Evolutionary conservation across 345 rosid genomes (phyloP), one percentile per base, ranked within the genome.

Genomic region (Gossypium sturtianum): DNA sequence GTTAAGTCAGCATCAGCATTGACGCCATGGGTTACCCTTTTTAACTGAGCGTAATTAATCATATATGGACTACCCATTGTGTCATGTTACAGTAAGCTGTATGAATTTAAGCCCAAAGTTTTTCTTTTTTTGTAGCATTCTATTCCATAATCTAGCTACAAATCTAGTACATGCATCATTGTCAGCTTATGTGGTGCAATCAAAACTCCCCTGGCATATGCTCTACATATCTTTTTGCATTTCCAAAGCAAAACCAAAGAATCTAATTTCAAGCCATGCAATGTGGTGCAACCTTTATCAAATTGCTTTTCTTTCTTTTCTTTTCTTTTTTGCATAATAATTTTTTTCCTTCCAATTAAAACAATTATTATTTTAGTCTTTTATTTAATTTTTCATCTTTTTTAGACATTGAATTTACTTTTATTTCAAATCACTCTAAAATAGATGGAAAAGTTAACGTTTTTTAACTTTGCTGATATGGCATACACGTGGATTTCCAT

Each of bases 1-100:
- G 89, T 77, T 72, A 72, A 72, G 89, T 87, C 89, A 70, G 54
- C 80, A 80, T 77, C 83, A 74, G 80, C 75, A 80, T 80, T 80
- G 74, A 77, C 75, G 73, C 64, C 80, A 77, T 66, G 67, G 70
- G 70, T 70, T 69, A 64, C 74, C 60, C 66, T 77, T 27, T 62
- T 74, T 25, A 72, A 59, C 53, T 62, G 29, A 12, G 43, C 34
- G 22, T 63, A 22, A 63, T 34, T 63, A 17, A 27, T 71, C 13
- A 47, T 44, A 22, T 47, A 8, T 47, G 15, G 41, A 34, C 41
- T 34, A 34, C 41, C 41, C 41, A 34, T 34, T 34, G 41, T 34
- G 41, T 34, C 41, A 34, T 34, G 41, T 17, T 63, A 17, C 1
- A 34, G 47, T 38, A 16, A 61, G 6, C 47, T 38, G 7, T 41